Evolutionary conservation across 2,329 filamentous ascomycete genomes (phyloP).

Genomic region (Sphaerulina populicola): DNA sequence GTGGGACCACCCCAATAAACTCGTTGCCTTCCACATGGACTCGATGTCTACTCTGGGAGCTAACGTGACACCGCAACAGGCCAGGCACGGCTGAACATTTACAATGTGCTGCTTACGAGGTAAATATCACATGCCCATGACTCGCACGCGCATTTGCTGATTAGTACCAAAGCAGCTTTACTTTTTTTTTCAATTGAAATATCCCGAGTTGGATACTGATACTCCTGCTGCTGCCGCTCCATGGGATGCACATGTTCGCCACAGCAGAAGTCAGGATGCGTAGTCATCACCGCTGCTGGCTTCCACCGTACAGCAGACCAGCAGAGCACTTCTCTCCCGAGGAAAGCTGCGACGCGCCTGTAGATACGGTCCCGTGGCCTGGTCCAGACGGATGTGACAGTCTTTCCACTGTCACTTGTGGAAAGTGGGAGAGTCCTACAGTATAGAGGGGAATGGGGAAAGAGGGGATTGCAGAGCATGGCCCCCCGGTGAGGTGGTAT

Average conservation of each 20-base stretch:
- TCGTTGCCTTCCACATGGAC: slow-evolving; percentile 23
- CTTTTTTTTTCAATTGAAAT: neutral
- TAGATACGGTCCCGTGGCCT: slow-evolving; percentile 1
- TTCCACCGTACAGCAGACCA: neutral
- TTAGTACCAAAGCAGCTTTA: neutral
- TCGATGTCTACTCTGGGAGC: slow-evolving; percentile 20
- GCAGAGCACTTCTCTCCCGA: neutral
- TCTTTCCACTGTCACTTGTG: neutral
- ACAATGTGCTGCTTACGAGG: neutral
- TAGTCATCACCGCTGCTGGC: neutral
- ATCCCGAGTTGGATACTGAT: neutral
- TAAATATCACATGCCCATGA: neutral
- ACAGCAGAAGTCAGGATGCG: no score
- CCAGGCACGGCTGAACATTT: slow-evolving; percentile 24
- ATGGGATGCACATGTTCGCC: no score
- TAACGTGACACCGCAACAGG: slow-evolving; percentile 24
- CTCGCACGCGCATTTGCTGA: neutral
- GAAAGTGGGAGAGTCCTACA: no score
- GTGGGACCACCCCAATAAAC: slow-evolving; percentile 24
- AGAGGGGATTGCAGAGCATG: no score
- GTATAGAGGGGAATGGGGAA: no score
- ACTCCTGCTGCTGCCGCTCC: no score
- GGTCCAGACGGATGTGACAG: neutral
- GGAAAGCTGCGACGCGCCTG: slow-evolving; percentile 3
- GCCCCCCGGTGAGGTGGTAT: no score